Evolutionary conservation across 2,329 filamentous ascomycete species (phyloP), one percentile per base, ranked within the genome.

Genomic region (Penicillium sp.): DNA sequence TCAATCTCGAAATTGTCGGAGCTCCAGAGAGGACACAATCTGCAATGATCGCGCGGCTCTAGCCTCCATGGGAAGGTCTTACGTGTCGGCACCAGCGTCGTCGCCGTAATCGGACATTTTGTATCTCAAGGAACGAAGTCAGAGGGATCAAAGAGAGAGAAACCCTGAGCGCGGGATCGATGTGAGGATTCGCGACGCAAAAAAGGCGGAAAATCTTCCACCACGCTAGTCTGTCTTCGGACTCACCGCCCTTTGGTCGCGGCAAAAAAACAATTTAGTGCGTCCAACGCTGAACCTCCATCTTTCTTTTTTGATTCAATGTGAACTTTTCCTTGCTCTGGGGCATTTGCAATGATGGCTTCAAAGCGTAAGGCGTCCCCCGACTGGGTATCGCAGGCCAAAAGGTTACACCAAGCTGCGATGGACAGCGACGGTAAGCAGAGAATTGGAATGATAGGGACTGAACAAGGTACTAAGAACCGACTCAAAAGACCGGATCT

Each of bases 31-130:
- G n/a, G 46, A 45, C 48, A 28, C 62, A 61, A 50, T 59, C 55
- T 48, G 46, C 47, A 42, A 49, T 46, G 47, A 51, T 51, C 43
- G 31, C 46, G 49, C 42, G 10, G 44, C 34, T 21, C 36, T 39
- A 39, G 36, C 36, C 36, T 39, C 36, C 16, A 21, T 42, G 45
- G 51, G 53, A 56, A 54, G 44, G 52, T 47, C 81, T 77, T 74
- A 85, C 82, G 76, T 80, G 62, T 78, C 81, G 63, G 78, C 82
- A 60, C 76, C 79, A 66, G 84, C 83, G 63, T 87, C 83, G 66
- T 86, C 84, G 63, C 85, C 86, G 75, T 85, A 86, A 75, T 89
- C 87, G 74, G 87, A 90, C 87, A 90, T 90, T 45, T 54, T 70
- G 66, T 56, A 53, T 46, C 51, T 39, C 44, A 52, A 53, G 44